Base-by-base conservation (phyloP, 129 eudicot genomes). In the Chrysanthemum lavandulifolium region DNA sequence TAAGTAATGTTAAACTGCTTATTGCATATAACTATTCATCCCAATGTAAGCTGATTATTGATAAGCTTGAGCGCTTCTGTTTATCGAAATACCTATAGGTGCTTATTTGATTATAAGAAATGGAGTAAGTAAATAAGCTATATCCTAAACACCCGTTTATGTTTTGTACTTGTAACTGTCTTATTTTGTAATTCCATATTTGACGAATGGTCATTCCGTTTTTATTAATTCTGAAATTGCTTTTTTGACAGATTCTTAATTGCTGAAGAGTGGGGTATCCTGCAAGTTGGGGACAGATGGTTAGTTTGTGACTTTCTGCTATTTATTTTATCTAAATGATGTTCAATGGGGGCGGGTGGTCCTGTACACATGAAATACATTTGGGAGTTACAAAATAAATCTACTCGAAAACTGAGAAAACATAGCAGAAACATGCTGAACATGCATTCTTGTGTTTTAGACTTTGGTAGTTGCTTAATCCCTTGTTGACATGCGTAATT, bases 271-370 rank as follows among this genome's bases (percentile, higher is more conserved):
- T 75, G 55, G 73, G 36, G 18, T 13, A 55, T 56, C 73, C 40
- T 57, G 52, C 29, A 67, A 47, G 61, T 58, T 67, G 40, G 31
- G 74, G 66, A 76, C 16, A 67, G 29, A 76, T 76, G 80, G 74
- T 76, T 67, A 76, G 69, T 57, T n/a, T 73, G 11, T 58, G 10
- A 76, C 61, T 57, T 25, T 73, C 6, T 58, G 19, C 10, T 56
- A n/a, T 25, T 67, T 23, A 36, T 57, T 49, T 67, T 31, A 43
- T 76, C 4, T 23, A 48, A 19, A 23, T 31, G 48, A 45, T 67
- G 10, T 61, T 60, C n/a, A n/a, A 59, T 73, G 49, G 19, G 69
- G 50, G 50, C 5, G 10, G 69, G 61, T 58, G 61, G 69, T 61
- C 76, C 45, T 45, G 53, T 56, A 10, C 2, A 31, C 21, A 56